Conservation (phyloP, 1,284 basidiomycete genomes). For the Vanrija sp. region DNA sequence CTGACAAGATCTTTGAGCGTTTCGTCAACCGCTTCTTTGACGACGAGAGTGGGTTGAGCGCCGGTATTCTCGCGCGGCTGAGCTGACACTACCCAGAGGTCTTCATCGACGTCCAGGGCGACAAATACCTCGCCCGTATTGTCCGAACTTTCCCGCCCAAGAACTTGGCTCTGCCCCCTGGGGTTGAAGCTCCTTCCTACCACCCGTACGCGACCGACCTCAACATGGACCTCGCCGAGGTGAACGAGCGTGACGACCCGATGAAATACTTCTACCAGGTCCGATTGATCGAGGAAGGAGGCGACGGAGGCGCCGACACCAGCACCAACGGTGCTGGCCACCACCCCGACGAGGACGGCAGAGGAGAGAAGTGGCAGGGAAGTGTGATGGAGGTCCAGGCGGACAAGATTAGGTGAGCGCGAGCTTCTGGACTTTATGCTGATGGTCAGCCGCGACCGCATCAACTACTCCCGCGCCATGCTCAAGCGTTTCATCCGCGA, state of each 20-base stretch:
- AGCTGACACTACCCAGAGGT: conserved; percentile 57
- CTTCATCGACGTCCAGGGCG: conserved; percentile 74
- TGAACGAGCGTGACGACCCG: conserved; percentile 70
- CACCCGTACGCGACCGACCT: conserved; percentile 72
- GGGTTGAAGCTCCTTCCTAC: not conserved
- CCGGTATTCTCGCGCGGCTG: conserved; percentile 1
- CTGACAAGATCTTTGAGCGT: conserved; percentile 89
- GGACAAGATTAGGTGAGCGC: conserved; percentile 67
- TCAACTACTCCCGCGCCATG: conserved; percentile 93
- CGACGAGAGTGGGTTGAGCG: conserved; percentile 68
- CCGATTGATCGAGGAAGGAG: conserved; percentile 57
- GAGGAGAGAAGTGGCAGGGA: conserved; percentile 50
- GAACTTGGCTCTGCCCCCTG: conserved; percentile 55
- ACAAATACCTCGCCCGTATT: conserved; percentile 59
- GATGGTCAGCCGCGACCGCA: conserved; percentile 72
- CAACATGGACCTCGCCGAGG: conserved; percentile 66
- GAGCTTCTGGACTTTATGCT: not conserved
- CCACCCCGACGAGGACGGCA: conserved; percentile 51
- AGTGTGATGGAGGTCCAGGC: conserved; percentile 77
- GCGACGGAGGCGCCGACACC: conserved; percentile 19
- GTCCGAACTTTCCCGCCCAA: conserved; percentile 32
- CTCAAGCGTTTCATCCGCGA: conserved; percentile 93
- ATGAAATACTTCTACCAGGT: conserved; percentile 81
- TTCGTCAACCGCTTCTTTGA: conserved; percentile 93
- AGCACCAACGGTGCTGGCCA: conserved; percentile 15